phyloP scores from a whole-genome alignment of 2,329 filamentous ascomycete species.

The Cytospora chrysosperma region DNA sequence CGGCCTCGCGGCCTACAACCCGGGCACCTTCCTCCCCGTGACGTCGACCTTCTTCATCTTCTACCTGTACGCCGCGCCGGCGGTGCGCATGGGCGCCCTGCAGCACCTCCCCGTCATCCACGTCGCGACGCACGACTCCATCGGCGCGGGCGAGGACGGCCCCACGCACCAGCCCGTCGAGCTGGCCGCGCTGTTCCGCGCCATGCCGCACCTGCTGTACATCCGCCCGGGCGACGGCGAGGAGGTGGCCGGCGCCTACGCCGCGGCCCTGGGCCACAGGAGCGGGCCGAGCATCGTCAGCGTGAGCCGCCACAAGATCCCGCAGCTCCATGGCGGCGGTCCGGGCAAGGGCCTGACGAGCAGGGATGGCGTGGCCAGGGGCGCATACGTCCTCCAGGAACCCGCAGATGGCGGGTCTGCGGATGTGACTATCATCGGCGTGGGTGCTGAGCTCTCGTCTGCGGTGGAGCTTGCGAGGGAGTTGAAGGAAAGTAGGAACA shows the following conservation, averaged over 20 bases:
- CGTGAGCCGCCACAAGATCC: constrained; percentile 40
- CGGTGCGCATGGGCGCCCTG: constrained; percentile 53
- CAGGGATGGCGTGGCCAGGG: constrained; percentile 38
- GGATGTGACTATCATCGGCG: constrained; percentile 40
- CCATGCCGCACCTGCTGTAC: constrained; percentile 55
- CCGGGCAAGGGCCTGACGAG: constrained; percentile 25
- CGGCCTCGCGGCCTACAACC: constrained; percentile 55
- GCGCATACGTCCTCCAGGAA: constrained; percentile 40
- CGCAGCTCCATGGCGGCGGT: constrained; percentile 31
- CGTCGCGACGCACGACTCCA: constrained; percentile 53
- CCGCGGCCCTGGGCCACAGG: constrained; percentile 35
- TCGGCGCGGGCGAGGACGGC: constrained; percentile 54
- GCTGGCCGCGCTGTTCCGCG: constrained; percentile 48
- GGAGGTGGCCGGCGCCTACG: constrained; percentile 48
- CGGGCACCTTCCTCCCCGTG: constrained; percentile 51
- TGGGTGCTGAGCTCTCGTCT: constrained; percentile 40
- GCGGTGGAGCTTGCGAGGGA: constrained; percentile 42
- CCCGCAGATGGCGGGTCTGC: constrained; percentile 33
- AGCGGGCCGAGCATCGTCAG: constrained; percentile 44
- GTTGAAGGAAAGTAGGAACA: constrained; percentile 33
- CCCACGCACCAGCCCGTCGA: constrained; percentile 58
- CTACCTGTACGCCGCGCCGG: constrained; percentile 49
- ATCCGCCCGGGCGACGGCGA: constrained; percentile 54
- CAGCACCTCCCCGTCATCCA: constrained; percentile 51
- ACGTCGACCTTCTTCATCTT: constrained; percentile 60